Base-by-base conservation (phyloP, 768 basidiomycete species). In the Lactarius hatsudake region DNA sequence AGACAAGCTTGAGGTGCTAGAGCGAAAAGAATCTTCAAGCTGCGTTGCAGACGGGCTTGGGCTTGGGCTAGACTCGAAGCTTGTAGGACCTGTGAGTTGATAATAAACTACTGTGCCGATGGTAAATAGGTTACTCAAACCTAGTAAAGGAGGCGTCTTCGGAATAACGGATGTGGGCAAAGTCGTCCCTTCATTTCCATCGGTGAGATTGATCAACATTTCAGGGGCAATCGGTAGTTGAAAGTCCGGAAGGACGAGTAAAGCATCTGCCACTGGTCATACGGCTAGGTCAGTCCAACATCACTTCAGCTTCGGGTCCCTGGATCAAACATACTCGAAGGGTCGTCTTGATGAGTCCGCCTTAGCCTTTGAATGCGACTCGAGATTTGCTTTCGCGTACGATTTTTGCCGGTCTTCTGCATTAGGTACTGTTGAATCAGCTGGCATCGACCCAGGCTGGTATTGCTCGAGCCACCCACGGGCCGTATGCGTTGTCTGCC, bases 321-420 rank as follows among this genome's bases (percentile, higher is more conserved):
- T 18, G 76, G 78, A 28, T 66, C 12, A 36, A 36, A 78, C 79
- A 32, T 66, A 79, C 78, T 74, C 23, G 73, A 60, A 30, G 76
- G 73, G 56, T 78, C 72, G 59, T 77, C 70, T 54, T 73, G 76
- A 15, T 77, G 72, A 13, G 73, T 73, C 42, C 76, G 79, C 61
- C 80, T 78, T 17, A 79, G 61, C 59, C 79, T 70, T 69, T 79
- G 78, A 56, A 79, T 73, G 45, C 80, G 79, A 66, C 78, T 79
- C 30, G 78, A 79, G 38, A 79, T 79, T 64, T 79, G 78, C 69
- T 79, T 79, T 64, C 78, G 72, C 43, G 78, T 78, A 18, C 78
- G 76, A 65, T 72, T 77, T 67, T 74, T 79, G 17, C 78, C 78
- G 17, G 78, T 79, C 66, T 77, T 78, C 57, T 79, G 75, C 28